phyloP scores from a whole-genome alignment of 2,329 filamentous ascomycete species.

The Teratosphaeriaceae sp. region DNA sequence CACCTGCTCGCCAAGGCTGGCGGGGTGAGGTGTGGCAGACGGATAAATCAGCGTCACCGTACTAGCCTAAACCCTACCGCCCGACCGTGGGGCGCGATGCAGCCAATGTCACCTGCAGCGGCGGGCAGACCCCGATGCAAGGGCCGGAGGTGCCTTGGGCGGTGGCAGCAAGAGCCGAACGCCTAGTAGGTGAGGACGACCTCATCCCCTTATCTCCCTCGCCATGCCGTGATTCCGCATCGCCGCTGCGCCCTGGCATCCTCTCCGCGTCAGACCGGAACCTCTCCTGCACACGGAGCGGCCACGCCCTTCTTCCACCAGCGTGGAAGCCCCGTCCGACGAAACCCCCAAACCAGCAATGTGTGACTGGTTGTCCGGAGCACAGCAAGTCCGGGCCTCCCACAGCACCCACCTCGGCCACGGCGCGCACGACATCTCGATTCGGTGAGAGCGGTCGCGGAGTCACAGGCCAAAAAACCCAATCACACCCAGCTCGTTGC shows the following conservation, averaged over 20 bases:
- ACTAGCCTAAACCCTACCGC: background rate
- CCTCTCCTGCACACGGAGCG: no score
- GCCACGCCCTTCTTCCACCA: slow-evolving; percentile 13
- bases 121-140: background rate
- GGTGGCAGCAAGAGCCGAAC: background rate
- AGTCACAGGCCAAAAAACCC: background rate
- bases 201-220: background rate
- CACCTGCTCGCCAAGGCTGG: background rate
- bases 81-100: background rate
- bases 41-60: background rate
- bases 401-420: slow-evolving; percentile 24
- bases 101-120: background rate
- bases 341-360: slow-evolving; percentile 20
- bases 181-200: no score
- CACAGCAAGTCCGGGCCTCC: slow-evolving; percentile 22
- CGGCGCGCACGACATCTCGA: slow-evolving; percentile 28
- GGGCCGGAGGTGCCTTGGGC: background rate
- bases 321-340: slow-evolving; percentile 9
- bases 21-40: background rate
- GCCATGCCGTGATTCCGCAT: no score
- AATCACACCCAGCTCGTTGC: background rate
- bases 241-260: no score
- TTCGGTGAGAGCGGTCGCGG: slow-evolving; percentile 19
- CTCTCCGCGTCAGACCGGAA: no score
- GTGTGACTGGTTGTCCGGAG: slow-evolving; percentile 20